These are phyloP conservation scores for Erucastrum elatum DNA, from an alignment of 345 rosid genomes.

Conservation along the genomic window DNA sequence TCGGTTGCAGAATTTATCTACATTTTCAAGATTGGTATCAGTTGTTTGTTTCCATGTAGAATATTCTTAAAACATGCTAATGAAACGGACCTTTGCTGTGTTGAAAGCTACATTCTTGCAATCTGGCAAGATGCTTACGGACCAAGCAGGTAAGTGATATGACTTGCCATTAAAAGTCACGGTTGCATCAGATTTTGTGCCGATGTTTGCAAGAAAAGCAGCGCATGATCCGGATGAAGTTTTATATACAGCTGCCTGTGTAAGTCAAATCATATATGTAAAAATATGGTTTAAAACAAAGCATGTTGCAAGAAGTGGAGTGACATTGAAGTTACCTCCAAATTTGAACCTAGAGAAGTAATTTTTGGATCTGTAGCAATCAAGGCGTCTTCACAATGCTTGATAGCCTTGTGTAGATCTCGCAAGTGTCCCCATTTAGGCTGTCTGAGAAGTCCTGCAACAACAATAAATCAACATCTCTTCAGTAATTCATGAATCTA, in stretches of 20 bases:
- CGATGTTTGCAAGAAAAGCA: slow-evolving; percentile 84
- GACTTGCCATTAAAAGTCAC: slow-evolving; percentile 69
- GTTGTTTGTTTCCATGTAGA: not conserved
- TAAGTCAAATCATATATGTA: slow-evolving; percentile 3
- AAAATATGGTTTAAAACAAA: not conserved
- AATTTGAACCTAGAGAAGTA: slow-evolving; percentile 67
- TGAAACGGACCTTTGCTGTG: slow-evolving; percentile 79
- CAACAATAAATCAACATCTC: not conserved
- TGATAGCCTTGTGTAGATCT: slow-evolving; percentile 87
- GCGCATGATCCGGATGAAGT: slow-evolving; percentile 67
- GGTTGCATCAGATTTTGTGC: slow-evolving; percentile 56
- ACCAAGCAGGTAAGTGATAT: slow-evolving; percentile 87
- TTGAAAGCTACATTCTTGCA: slow-evolving; percentile 86
- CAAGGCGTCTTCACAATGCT: slow-evolving; percentile 80
- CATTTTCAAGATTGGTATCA: slow-evolving; percentile 17
- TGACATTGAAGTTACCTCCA: slow-evolving; percentile 58
- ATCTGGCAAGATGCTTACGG: slow-evolving; percentile 96
- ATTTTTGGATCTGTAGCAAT: slow-evolving; percentile 70
- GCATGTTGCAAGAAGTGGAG: not conserved
- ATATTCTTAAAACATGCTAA: not conserved
- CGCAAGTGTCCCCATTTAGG: slow-evolving; percentile 97
- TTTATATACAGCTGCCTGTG: slow-evolving; percentile 78
- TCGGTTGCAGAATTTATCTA: slow-evolving; percentile 74
- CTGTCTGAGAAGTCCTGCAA: slow-evolving; percentile 73
- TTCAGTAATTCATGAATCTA: slow-evolving; percentile 6